Evolutionary conservation across 768 basidiomycete genomes (phyloP).

Genomic region (Mycena rosella): DNA sequence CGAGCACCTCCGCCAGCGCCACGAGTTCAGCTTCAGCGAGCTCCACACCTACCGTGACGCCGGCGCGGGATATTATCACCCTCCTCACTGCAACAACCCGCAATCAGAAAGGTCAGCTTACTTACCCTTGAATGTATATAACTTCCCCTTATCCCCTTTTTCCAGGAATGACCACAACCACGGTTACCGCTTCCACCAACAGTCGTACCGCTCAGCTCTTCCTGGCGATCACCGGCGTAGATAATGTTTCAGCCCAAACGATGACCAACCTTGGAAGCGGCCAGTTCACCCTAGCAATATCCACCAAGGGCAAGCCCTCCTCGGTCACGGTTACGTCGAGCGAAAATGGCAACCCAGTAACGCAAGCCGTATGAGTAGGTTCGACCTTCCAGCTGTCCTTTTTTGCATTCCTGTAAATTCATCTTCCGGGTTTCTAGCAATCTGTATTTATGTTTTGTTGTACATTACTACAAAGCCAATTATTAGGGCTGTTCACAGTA

Average conservation of each 20-base stretch:
- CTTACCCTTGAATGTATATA: neutral
- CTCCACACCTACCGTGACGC: conserved; percentile 9
- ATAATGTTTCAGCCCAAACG: conserved; percentile 22
- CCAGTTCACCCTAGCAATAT: conserved; percentile 28
- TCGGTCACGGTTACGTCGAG: conserved; percentile 29
- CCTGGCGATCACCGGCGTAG: conserved; percentile 33
- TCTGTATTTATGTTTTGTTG: too few species aligned
- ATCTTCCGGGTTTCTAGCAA: too few species aligned
- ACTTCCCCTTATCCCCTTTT: neutral
- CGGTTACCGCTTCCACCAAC: conserved; percentile 35
- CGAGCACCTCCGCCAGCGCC: neutral
- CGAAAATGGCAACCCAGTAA: neutral
- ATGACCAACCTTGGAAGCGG: conserved; percentile 35
- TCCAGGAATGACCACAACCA: conserved; percentile 27
- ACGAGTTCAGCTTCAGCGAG: neutral
- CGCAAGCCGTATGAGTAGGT: neutral
- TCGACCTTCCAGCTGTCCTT: too few species aligned
- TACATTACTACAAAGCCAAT: too few species aligned
- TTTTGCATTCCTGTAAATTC: too few species aligned
- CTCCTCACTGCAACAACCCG: conserved; percentile 34
- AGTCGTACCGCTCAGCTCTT: conserved; percentile 23
- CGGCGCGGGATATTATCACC: conserved; percentile 3
- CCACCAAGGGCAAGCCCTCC: conserved; percentile 36
- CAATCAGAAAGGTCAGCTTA: conserved; percentile 34
- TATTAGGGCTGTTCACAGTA: too few species aligned